Evolutionary conservation across 2,329 filamentous ascomycete species (phyloP).

Genomic region (Beauveria varroae): DNA sequence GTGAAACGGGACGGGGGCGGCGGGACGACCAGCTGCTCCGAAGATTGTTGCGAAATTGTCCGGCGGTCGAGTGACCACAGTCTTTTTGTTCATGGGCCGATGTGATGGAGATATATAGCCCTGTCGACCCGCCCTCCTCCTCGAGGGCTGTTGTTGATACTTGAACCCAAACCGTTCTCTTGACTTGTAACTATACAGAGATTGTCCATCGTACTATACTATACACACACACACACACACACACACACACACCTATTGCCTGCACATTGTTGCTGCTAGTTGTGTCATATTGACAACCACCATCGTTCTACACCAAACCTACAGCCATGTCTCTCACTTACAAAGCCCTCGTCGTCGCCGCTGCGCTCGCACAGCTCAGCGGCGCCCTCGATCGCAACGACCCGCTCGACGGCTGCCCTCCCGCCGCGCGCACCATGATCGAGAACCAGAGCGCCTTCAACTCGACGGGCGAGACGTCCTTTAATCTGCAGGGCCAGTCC

Average conservation of each 20-base stretch:
- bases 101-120: conserved; percentile 5
- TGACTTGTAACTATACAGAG: not conserved
- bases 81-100: not conserved
- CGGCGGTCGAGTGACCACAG: not conserved
- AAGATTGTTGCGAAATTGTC: not conserved
- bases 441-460: not conserved
- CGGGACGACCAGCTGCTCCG: not conserved
- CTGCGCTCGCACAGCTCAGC: not conserved
- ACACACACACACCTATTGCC: not conserved
- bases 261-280: not conserved
- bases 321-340: conserved; percentile 6
- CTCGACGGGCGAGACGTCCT: conserved; percentile 8
- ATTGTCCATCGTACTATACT: not conserved
- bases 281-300: not conserved
- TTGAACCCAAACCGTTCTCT: no score
- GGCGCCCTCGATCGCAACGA: conserved; percentile 1
- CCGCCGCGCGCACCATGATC: not conserved
- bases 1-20: conserved; percentile 1
- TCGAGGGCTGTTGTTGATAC: not conserved
- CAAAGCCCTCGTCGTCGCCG: conserved; percentile 1
- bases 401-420: conserved; percentile 8
- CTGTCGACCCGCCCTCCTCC: not conserved
- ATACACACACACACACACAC: not conserved
- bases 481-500: not conserved
- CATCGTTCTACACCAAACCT: not conserved